These are phyloP conservation scores for Suillus sp. DNA, from an alignment of 768 basidiomycete genomes.

Conservation along the genomic window DNA sequence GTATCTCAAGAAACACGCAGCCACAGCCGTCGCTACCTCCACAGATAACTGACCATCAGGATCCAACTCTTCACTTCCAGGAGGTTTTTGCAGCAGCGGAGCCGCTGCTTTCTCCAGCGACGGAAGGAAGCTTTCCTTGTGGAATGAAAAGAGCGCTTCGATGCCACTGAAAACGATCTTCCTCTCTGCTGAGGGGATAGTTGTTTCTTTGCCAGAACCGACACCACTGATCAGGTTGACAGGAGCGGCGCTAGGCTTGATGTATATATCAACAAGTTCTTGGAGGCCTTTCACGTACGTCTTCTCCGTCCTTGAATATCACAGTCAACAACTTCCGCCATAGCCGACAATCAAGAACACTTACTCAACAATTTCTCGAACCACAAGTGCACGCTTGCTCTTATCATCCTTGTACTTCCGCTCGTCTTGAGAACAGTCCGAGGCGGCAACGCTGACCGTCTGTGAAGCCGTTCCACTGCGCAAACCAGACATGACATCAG, in stretches of 20 bases:
- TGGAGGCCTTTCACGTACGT: slow-evolving; percentile 94
- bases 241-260: slow-evolving; percentile 76
- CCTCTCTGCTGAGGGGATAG: slow-evolving; percentile 84
- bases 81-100: slow-evolving; percentile 56
- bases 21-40: slow-evolving; percentile 77
- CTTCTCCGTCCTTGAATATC: slow-evolving; percentile 74
- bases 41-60: slow-evolving; percentile 73
- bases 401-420: slow-evolving; percentile 93
- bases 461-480: slow-evolving; percentile 63
- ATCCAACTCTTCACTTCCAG: slow-evolving; percentile 55
- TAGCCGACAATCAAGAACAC: slow-evolving; percentile 34
- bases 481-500: slow-evolving; percentile 61
- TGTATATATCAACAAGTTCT: slow-evolving; percentile 94
- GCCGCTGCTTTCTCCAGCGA: slow-evolving; percentile 80
- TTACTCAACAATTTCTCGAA: slow-evolving; percentile 90
- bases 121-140: slow-evolving; percentile 90
- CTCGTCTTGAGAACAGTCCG: slow-evolving; percentile 76
- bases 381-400: slow-evolving; percentile 76
- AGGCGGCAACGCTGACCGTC: slow-evolving; percentile 72
- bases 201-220: slow-evolving; percentile 75
- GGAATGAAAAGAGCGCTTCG: slow-evolving; percentile 89
- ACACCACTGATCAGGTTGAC: slow-evolving; percentile 72
- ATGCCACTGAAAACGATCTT: slow-evolving; percentile 91
- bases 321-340: slow-evolving; percentile 20
- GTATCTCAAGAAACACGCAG: slow-evolving; percentile 88